Conservation (phyloP, 129 eudicot genomes). For the Rutidosis leptorrhynchoides region DNA sequence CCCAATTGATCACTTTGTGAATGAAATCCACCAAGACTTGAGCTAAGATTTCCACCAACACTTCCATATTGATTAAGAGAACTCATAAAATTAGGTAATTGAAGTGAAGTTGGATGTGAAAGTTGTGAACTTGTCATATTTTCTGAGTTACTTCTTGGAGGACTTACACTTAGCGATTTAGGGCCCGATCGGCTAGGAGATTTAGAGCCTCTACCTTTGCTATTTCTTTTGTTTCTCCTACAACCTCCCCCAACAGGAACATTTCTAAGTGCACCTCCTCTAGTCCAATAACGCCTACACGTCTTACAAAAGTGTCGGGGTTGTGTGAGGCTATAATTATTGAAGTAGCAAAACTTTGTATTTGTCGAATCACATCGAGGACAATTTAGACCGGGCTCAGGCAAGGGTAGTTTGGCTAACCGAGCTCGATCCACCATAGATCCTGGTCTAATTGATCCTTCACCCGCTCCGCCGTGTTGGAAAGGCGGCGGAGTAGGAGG, state of each 20-base stretch:
- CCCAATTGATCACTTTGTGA: constrained; percentile 43
- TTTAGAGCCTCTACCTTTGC: constrained; percentile 49
- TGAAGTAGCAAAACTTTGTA: constrained; percentile 72
- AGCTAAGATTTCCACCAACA: constrained; percentile 27
- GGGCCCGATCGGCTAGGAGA: constrained; percentile 38
- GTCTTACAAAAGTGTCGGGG: constrained; percentile 79
- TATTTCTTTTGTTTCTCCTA: constrained; percentile 56
- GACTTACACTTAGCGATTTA: constrained; percentile 45
- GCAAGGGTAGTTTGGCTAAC: constrained; percentile 56
- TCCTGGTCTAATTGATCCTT: constrained; percentile 53
- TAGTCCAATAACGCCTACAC: constrained; percentile 67
- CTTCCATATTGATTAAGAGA: constrained; percentile 45
- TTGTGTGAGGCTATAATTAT: constrained; percentile 67
- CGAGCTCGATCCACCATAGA: constrained; percentile 75
- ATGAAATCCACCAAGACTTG: constrained; percentile 49
- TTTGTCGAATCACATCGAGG: constrained; percentile 71
- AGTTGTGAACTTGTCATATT: constrained; percentile 35
- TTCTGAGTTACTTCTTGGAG: constrained; percentile 51
- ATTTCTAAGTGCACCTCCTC: constrained; percentile 65
- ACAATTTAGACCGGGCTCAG: constrained; percentile 63
- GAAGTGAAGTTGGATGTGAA: constrained; percentile 40
- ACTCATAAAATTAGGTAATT: constrained; percentile 52
- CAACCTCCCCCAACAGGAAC: constrained; percentile 80
- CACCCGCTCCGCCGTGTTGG: constrained; percentile 26
- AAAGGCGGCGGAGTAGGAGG: constrained; percentile 36